Base-by-base conservation (phyloP, 768 basidiomycete genomes). In the Nevesoporus exiguus region DNA sequence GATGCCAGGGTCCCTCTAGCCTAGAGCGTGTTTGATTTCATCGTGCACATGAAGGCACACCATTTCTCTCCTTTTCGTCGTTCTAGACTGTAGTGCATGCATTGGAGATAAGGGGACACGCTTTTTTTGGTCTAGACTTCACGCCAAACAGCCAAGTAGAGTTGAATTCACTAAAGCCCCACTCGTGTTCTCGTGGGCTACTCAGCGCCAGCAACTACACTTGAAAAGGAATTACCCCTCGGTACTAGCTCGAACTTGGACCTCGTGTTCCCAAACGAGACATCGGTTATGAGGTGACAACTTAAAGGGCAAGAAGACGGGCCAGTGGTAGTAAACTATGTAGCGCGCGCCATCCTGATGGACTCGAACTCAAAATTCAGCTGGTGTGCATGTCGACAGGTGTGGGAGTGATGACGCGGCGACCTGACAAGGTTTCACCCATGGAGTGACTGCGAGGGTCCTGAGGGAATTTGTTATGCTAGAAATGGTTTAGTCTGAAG, bases 341-440 rank as follows among this genome's bases (percentile, higher is more conserved):
- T 45, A 37, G 17, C 25, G 21, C 33, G 46, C 47, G 27, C 36
- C 42, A 21, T 48, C 48, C 15, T 29, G 48, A 33, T 24, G 37
- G 37, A 9, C 45, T 44, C 37, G 52, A 44, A 41, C 54, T 48
- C 10, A 42, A 36, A 45, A 19, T n/a, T 36, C 45, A 47, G 15
- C 27, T 49, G 30, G 56, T 7, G 8, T n/a, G 21, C 29, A 50
- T 19, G n/a, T 31, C 30, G 15, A 51, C 56, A 58, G 24, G 51
- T 47, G 60, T 66, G 62, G 54, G 65, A 57, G 64, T 36, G 47
- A 37, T 22, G 17, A 25, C 47, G 55, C 53, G 64, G 56, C 44
- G 52, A 61, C 54, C 46, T 58, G 49, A 41, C 24, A 47, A 36
- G 40, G 31, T 54, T 39, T 49, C 37, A 19, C 36, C 30, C 25